Evolutionary conservation across 2,329 filamentous ascomycete genomes (phyloP), one percentile per base, ranked within the genome.

Genomic region (Talaromyces atroroseus): DNA sequence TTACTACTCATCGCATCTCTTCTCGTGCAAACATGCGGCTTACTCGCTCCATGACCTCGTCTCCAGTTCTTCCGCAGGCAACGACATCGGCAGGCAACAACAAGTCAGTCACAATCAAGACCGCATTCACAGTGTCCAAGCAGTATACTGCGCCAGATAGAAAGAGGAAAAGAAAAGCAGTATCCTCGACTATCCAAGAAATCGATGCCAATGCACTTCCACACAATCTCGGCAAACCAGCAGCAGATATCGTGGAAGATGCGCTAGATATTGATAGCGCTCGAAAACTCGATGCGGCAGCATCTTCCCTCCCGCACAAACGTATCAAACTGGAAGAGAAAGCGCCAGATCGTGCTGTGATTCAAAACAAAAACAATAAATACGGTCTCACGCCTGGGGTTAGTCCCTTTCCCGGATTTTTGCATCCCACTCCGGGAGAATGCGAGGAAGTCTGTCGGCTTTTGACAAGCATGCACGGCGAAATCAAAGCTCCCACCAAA

Each of bases 361-460:
- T 36, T 21, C 42, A 44, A 58, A 53, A 23, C 59, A 36, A 68
- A 64, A 59, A 56, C 59, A 46, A 63, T 11, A 52, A 72, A 2
- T 84, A 84, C 56, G 77, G 80, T 12, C 65, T 84, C 26, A 82
- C 76, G 2, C 80, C 80, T 24, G 81, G 82, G 8, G n/a, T 62
- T 36, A 72, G 63, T 1, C 90, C 89, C 0, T 95, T 87, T 61
- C 87, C 88, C 0, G 77, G 86, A 56, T 87, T 83, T 68, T 63
- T 70, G 2, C 80, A 78, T 55, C 90, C 90, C 0, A 90, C 86
- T 0, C 64, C 78, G 0, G 81, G 84, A 51, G 83, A 89, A 63
- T 92, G 89, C 66, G 78, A 86, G 60, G 80, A 87, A 63, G 87
- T 92, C 4, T 82, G 84, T 55, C 73, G 76, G 1, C 74, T 92